These are phyloP conservation scores for Trifolium pratense DNA, from an alignment of 306 rosid species.

Conservation along the genomic window DNA sequence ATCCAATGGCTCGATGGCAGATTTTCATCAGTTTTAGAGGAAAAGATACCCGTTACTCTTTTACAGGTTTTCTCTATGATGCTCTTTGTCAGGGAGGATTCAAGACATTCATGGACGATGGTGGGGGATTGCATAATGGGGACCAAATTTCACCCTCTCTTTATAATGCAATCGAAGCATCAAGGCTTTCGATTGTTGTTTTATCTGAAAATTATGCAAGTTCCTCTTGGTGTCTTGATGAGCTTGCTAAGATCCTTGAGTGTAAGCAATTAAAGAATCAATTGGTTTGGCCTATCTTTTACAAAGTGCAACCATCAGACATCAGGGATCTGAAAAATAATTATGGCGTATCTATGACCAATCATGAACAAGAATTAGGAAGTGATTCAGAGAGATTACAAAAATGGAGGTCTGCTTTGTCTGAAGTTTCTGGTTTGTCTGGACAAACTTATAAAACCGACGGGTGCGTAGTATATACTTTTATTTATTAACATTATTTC, in stretches of 20 bases:
- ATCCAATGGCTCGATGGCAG: background rate
- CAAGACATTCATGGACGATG: conserved; percentile 34
- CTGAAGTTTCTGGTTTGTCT: background rate
- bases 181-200: conserved; percentile 23
- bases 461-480: background rate
- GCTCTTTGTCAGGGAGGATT: background rate
- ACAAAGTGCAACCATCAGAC: conserved; percentile 28
- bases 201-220: conserved; percentile 27
- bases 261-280: conserved; percentile 1
- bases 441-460: background rate
- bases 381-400: background rate
- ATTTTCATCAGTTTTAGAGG: background rate
- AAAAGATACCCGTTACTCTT: too few species aligned
- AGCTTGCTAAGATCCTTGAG: conserved; percentile 18
- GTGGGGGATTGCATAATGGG: background rate
- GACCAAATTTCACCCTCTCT: conserved; percentile 11
- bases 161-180: background rate
- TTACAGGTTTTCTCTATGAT: background rate
- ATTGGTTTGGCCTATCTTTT: conserved; percentile 32
- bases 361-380: background rate
- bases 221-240: conserved; percentile 37
- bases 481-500: background rate
- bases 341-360: background rate
- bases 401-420: conserved; percentile 32
- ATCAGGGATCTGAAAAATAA: background rate